Evolutionary conservation across 2,329 filamentous ascomycete genomes (phyloP), one percentile per base, ranked within the genome.

Genomic region (Trichoderma guizhouense): DNA sequence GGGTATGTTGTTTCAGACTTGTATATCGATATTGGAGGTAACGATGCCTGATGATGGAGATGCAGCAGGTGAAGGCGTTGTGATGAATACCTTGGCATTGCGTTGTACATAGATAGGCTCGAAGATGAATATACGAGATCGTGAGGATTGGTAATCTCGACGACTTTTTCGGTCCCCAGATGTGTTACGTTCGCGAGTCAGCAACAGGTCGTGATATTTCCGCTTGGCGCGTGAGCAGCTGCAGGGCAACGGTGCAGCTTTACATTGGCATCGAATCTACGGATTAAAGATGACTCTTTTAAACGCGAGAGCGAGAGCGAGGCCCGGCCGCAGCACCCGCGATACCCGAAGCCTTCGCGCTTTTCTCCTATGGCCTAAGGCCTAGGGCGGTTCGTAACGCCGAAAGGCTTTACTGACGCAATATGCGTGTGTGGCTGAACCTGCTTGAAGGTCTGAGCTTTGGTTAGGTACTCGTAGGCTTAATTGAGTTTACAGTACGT

Each of bases 321-420:
- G 39, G 36, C n/a, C 53, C 28, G 26, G 18, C 66, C 65, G 53
- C 65, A 68, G 30, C 30, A 60, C 53, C 65, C 65, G 65, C 65
- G 36, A 32, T 32, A 43, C 11, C 65, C 65, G 53, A 15, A 9
- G n/a, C 32, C 32, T 57, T n/a, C n/a, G n/a, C n/a, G n/a, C n/a
- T n/a, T 14, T 36, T 34, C 28, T 30, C 21, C 21, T 55, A 24
- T n/a, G 39, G 18, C 39, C 39, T 43, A 43, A 43, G 39, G 39
- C 39, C 39, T 43, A 43, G 39, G 30, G 63, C 64, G 64, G 6
- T 3, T 12, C 11, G 62, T 18, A 53, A 18, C 18, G 62, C 39
- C 62, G 62, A 43, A 32, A 5, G 3, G 15, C 36, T 7, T 11
- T n/a, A n/a, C n/a, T 3, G 11, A 24, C 28, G 3, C 28, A 8